Percentiles rank a stretch among this genome's conserved stretches.
phyloP scores from a whole-genome alignment of 2,329 filamentous ascomycete genomes.

The Phaeosphaeriaceae sp. region DNA sequence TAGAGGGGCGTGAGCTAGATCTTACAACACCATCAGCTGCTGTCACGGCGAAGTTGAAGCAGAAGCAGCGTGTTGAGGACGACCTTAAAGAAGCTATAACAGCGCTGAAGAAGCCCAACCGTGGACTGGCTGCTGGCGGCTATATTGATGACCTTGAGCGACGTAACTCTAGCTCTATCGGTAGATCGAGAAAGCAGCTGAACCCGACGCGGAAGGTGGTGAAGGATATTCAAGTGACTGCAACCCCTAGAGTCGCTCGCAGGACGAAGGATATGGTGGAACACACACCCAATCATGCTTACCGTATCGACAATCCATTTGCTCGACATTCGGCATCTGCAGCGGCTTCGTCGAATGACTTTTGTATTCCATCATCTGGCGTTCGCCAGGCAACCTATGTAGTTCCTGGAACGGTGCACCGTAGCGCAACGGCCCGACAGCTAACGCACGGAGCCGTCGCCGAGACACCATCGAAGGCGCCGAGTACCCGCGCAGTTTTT shows the following conservation, averaged over 20 bases:
- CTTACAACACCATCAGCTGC: constrained; percentile 59
- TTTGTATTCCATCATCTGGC: constrained; percentile 51
- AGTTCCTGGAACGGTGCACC: constrained; percentile 35
- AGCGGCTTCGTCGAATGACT: constrained; percentile 34
- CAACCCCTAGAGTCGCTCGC: constrained; percentile 50
- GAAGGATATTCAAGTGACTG: constrained; percentile 49
- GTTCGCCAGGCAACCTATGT: constrained; percentile 35
- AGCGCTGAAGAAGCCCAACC: constrained; percentile 76
- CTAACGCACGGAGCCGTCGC: constrained; percentile 41
- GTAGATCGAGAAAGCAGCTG: constrained; percentile 37
- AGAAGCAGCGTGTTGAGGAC: constrained; percentile 70
- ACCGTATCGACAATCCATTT: constrained; percentile 28
- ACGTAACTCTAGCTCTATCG: constrained; percentile 46
- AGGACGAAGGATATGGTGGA: constrained; percentile 42
- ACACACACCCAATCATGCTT: constrained; percentile 37
- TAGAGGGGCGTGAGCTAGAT: constrained; percentile 61
- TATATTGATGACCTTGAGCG: constrained; percentile 72
- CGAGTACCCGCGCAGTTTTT: constrained; percentile 35
- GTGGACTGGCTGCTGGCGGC: constrained; percentile 70
- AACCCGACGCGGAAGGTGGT: constrained; percentile 34
- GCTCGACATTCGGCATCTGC: constrained; percentile 19
- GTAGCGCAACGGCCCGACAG: constrained; percentile 36
- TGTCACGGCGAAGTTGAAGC: constrained; percentile 65
- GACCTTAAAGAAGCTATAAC: constrained; percentile 77
- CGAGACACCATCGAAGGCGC: constrained; percentile 53